Evolutionary conservation across 2,329 filamentous ascomycete species (phyloP), one percentile per base, ranked within the genome.

Genomic region (Knufia fluminis): DNA sequence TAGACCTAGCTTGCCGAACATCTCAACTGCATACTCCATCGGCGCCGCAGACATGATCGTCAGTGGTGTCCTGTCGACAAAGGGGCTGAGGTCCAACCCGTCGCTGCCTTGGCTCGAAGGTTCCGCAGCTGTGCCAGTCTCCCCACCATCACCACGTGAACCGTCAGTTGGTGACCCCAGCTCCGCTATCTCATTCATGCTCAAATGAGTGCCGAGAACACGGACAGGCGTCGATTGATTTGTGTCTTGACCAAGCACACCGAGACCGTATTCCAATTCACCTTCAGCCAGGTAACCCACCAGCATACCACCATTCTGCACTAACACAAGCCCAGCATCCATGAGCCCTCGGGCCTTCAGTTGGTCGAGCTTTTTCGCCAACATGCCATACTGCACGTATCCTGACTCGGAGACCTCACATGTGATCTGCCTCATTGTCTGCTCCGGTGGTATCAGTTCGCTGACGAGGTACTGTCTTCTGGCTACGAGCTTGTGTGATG

Each of bases 11-110:
- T 78, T 78, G 2, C 71, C 71, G 64, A 80, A 79, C 71, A 80
- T 74, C 61, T 80, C 77, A 1, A 79, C 73, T 1, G 71, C 75
- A 60, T 77, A 77, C 60, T 81, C 78, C 57, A 80, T 67, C 8
- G 77, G 77, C 38, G 77, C 75, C 39, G 69, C 69, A 1, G 67
- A 69, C 48, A 68, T 72, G 4, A 80, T 61, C 1, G 64, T 71
- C 50, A 80, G 53, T 1, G 76, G 76, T 14, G 74, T 78, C 1
- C 71, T 65, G 58, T 80, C 77, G 1, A 80, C 68, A 54, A 79
- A 75, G 1, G 64, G 66, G 0, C 66, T 64, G 10, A 80, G 56
- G 41, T 75, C 71, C 14, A 74, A 61, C 22, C 68, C 63, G 32
- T 53, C 63, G n/a, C 68, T 48, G 28, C 52, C 39, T 28, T 47